Base-by-base conservation (phyloP, 2,329 filamentous ascomycete species). In the Cordyceps pruinosa region DNA sequence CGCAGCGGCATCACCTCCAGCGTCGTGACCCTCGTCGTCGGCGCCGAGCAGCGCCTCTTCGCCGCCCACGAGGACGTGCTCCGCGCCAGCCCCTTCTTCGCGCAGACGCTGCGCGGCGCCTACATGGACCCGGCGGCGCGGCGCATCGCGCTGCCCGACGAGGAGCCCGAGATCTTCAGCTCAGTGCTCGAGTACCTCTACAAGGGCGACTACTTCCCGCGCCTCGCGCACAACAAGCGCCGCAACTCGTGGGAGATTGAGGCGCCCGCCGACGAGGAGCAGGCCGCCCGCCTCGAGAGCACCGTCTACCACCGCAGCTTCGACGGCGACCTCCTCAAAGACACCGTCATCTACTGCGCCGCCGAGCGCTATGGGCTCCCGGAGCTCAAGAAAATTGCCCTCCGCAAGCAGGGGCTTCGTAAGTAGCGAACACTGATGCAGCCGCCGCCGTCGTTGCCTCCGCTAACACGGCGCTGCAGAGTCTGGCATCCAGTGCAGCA, bases 191-290 rank as follows among this genome's bases (percentile, higher is more conserved):
- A 97, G 69, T 96, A 88, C 65, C 84, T 97, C 57, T 95, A 95
- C 81, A 95, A 95, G 74, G 91, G 91, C 62, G 92, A 96, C 72
- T 96, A 96, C 75, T 92, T 87, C 65, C 91, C 92, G 3, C 87
- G 88, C 19, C 79, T 96, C 25, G 74, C 90, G 57, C 90, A 90
- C 73, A 90, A 93, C 75, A 90, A 91, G 76, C 85, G 86, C 61
- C 82, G 83, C 56, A 85, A 90, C 70, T 86, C 83, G 53, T 96
- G 89, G 87, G 86, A 88, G 68, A 76, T 96, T n/a, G 90, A 95
- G 71, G 17, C 48, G 1, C 82, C 84, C 50, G 70, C 73, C 1
- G 68, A 68, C 28, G 76, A 73, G 8, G 75, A 78, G 58, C 69
- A 78, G 61, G 72, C 74, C 25, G 72, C 62, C 32, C 69, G 73